Evolutionary conservation across 2,329 filamentous ascomycete species (phyloP), one percentile per base, ranked within the genome.

Genomic region (Mariannaea elegans): DNA sequence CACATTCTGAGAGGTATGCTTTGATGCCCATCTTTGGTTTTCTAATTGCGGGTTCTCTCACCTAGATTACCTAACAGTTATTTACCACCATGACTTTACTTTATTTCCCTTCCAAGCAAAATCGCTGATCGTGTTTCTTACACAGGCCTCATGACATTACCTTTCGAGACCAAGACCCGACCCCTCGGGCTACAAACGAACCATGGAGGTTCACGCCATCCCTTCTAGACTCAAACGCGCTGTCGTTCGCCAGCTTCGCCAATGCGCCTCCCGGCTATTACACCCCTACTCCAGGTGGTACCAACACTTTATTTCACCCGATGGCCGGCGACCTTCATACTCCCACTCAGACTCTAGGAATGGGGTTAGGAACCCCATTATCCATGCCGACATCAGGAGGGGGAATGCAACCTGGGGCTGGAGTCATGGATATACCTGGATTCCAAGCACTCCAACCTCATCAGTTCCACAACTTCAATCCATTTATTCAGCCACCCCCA

Each of bases 281-380:
- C 77, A 94, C 93, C 7, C 92, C 94, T 2, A 96, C 92, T 1
- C 91, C 93, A 2, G 92, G 91, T 64, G 91, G 90, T 44, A 90
- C 88, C 64, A 92, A 90, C 72, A 90, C 91, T 16, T 78, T 94
- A 65, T 96, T 93, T 72, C 92, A 96, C 73, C 87, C 85, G 50
- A 92, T 94, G 75, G 91, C 92, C 34, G 91, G 92, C 49, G 93
- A 97, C 76, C 82, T 97, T 56, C 93, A 97, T 75, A 96, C 93
- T 2, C 93, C 93, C 4, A 88, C 86, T 29, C 81, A 94, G 70
- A 86, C 86, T 38, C 81, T 94, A 63, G 88, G 89, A 41, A 86
- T 95, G 80, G 91, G 91, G 38, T 81, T 97, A 63, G 88, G 87
- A 21, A 96, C 93, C 7, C 93, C 94, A 7, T 78, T 97, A 32